phyloP scores from a whole-genome alignment of 2,329 filamentous ascomycete genomes.

The Scedosporium dehoogii region DNA sequence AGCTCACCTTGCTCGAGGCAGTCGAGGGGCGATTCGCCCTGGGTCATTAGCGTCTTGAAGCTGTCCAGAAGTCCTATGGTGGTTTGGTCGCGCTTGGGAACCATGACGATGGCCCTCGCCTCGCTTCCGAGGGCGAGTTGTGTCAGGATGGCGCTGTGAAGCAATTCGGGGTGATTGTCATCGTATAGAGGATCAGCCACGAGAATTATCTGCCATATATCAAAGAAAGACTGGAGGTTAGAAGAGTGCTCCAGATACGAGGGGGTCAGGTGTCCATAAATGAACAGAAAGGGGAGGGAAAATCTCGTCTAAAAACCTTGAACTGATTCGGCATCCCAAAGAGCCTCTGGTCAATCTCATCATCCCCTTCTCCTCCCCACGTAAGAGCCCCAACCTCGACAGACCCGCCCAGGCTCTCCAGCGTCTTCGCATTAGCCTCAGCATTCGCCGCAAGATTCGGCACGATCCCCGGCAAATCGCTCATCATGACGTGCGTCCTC shows the following conservation, averaged over 20 bases:
- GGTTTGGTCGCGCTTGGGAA: slow-evolving; percentile 66
- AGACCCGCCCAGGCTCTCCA: slow-evolving; percentile 44
- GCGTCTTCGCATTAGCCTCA: slow-evolving; percentile 46
- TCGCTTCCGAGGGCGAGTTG: slow-evolving; percentile 50
- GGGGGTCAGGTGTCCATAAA: not conserved
- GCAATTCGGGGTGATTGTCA: slow-evolving; percentile 64
- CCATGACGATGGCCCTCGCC: slow-evolving; percentile 66
- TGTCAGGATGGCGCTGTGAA: slow-evolving; percentile 58
- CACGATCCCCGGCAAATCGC: slow-evolving; percentile 76
- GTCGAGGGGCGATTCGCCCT: slow-evolving; percentile 33
- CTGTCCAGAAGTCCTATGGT: slow-evolving; percentile 50
- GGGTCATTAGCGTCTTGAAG: slow-evolving; percentile 53
- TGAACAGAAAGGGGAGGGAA: not conserved
- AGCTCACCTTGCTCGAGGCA: slow-evolving; percentile 52
- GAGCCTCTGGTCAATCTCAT: slow-evolving; percentile 31
- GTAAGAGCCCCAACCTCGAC: slow-evolving; percentile 59
- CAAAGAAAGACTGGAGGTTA: not conserved
- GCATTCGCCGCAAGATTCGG: slow-evolving; percentile 71
- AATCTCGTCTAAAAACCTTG: slow-evolving; percentile 24
- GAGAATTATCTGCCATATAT: slow-evolving; percentile 53
- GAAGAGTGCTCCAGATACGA: not conserved
- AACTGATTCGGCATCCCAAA: slow-evolving; percentile 41
- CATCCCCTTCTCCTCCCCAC: slow-evolving; percentile 49
- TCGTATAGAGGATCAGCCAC: slow-evolving; percentile 85
- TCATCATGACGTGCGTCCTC: slow-evolving; percentile 58